Conservation (phyloP, 148 eudicot species). For the Cornus kousa region DNA sequence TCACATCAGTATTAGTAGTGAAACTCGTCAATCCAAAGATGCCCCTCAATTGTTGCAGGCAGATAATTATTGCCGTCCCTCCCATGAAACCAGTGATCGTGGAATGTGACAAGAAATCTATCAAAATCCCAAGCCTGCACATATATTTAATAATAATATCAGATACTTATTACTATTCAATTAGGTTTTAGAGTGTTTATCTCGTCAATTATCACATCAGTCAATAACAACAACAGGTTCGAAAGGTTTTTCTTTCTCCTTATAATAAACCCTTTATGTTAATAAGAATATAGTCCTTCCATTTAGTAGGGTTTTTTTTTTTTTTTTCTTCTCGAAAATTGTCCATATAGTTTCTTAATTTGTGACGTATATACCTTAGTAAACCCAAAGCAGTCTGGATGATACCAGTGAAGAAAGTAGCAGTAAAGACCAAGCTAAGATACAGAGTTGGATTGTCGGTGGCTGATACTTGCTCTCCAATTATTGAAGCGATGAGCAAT, state of each 20-base stretch:
- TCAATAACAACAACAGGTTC: no score
- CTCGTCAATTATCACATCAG: no score
- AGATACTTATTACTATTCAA: no score
- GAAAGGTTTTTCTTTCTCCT: no score
- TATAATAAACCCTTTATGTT: no score
- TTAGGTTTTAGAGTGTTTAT: no score
- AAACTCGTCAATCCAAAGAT: constrained; percentile 70
- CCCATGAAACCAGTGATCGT: constrained; percentile 93
- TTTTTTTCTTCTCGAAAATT: no score
- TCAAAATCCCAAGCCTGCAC: constrained; percentile 73
- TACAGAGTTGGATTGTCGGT: constrained; percentile 39
- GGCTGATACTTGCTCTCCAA: constrained; percentile 43
- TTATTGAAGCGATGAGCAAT: constrained; percentile 49
- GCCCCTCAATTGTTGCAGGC: constrained; percentile 79
- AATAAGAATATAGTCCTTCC: no score
- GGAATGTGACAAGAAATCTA: constrained; percentile 89
- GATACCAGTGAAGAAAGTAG: constrained; percentile 68
- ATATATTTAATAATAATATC: background rate
- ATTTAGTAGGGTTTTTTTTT: no score
- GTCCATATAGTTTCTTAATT: no score
- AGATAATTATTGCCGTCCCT: constrained; percentile 78
- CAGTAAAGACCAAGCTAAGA: constrained; percentile 61
- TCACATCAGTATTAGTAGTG: constrained; percentile 55
- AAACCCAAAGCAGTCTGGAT: constrained; percentile 62
- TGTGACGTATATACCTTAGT: constrained; percentile 41